Base-by-base conservation (phyloP, 495 filamentous ascomycete species). In the Talaromyces adpressus region DNA sequence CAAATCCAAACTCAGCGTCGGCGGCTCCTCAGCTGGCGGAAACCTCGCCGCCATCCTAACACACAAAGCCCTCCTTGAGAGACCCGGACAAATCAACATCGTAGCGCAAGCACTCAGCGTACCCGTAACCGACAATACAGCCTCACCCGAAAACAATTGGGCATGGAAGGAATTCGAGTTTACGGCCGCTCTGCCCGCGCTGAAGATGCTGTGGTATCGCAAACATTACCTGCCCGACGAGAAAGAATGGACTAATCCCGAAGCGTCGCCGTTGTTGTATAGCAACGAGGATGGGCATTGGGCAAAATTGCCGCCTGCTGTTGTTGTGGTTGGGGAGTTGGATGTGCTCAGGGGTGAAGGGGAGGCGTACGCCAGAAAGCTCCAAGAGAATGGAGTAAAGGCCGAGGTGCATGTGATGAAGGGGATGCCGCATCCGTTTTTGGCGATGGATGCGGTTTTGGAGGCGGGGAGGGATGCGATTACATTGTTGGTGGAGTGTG, bases 341-440 rank as follows among this genome's bases (percentile, higher is more conserved):
- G 83, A 86, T 68, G 82, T 86, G 16, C 66, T 86, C 57, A 72
- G 82, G 11, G 70, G 69, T 1, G 83, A 86, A 56, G 83, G 82
- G 2, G 77, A 80, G 66, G 75, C 77, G 39, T 75, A 85, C 62
- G 78, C 75, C 1, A 72, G 74, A 59, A 78, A 78, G 59, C 71
- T 88, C 36, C 68, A 70, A 39, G 73, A 75, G 30, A 83, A 82
- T 6, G 79, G 84, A 12, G 81, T 84, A 6, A 72, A 78, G 68
- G 85, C 83, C 3, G 75, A 84, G 67, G 67, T 83, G 52, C 77
- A 84, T 67, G 71, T 84, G 30, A 84, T 84, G 82, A 77, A 82
- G 69, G 82, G 82, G 0, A 84, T 84, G 81, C 84, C 82, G 12
- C 84, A 86, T 74, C 84, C 84, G n/a, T 85, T 85, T 68, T 71